Evolutionary conservation across 2,329 filamentous ascomycete genomes (phyloP).

Genomic region (Fusarium vanettenii): DNA sequence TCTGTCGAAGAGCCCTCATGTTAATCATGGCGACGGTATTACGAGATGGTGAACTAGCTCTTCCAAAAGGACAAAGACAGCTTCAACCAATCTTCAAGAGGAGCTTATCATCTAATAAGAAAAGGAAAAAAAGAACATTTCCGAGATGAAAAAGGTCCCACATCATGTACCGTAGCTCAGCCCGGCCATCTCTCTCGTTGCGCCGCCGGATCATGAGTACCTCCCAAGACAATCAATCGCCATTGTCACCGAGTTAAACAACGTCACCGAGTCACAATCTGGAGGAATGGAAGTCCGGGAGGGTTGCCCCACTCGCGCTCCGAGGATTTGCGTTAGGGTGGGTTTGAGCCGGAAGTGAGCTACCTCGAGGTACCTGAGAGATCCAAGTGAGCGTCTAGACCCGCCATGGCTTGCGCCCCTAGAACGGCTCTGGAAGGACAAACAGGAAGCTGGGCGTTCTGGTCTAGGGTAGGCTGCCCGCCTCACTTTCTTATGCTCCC

Average conservation of each 20-base stretch:
- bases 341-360: slow-evolving; percentile 18
- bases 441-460: slow-evolving; percentile 8
- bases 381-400: neutral
- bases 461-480: slow-evolving; percentile 18
- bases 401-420: slow-evolving; percentile 6
- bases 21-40: slow-evolving; percentile 35
- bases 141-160: neutral
- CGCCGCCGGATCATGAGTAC: slow-evolving; percentile 34
- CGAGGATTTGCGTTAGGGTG: slow-evolving; percentile 10
- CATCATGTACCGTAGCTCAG: neutral
- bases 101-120: slow-evolving; percentile 33
- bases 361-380: slow-evolving; percentile 26
- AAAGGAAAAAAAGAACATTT: neutral
- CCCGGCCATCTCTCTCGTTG: slow-evolving; percentile 4
- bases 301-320: slow-evolving; percentile 12
- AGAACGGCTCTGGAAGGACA: slow-evolving; percentile 11
- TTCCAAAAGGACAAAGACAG: neutral
- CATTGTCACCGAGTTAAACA: slow-evolving; percentile 25
- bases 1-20: slow-evolving; percentile 39
- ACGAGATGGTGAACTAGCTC: neutral
- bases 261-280: slow-evolving; percentile 37
- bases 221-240: slow-evolving; percentile 18
- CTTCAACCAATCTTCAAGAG: slow-evolving; percentile 13
- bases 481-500: neutral
- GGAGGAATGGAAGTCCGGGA: neutral